Conservation (phyloP, 306 rosid genomes). For the Betula pendula region DNA sequence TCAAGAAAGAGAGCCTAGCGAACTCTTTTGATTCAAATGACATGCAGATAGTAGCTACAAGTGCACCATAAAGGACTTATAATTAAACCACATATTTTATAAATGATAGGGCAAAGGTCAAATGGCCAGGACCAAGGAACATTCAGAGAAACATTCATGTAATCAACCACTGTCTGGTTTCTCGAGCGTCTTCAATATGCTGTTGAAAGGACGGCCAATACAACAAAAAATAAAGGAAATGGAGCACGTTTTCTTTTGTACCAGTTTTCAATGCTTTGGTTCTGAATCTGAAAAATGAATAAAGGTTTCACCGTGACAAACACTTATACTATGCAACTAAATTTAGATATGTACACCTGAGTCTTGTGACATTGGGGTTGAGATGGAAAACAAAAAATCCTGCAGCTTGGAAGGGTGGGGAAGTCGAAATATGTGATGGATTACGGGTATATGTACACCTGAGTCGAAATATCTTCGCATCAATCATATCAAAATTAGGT, state of each 20-base stretch:
- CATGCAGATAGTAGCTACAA: not conserved
- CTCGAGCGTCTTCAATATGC: too few relatives aligned
- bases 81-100: not conserved
- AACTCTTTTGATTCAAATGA: not conserved
- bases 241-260: too few relatives aligned
- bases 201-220: too few relatives aligned
- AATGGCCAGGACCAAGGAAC: not conserved
- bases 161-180: too few relatives aligned
- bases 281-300: too few relatives aligned
- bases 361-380: conserved; percentile 39
- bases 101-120: not conserved
- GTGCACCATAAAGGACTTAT: not conserved
- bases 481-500: too few relatives aligned
- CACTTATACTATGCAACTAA: not conserved
- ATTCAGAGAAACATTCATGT: not conserved
- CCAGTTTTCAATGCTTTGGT: too few relatives aligned
- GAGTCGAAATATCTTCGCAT: too few relatives aligned
- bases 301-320: not conserved
- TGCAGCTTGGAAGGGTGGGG: conserved; percentile 86
- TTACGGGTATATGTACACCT: conserved; percentile 62
- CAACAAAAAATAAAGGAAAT: too few relatives aligned
- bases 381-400: conserved; percentile 66
- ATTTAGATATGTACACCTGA: too few relatives aligned
- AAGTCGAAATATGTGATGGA: conserved; percentile 86
- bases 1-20: not conserved